Evolutionary conservation across 2,329 filamentous ascomycete species (phyloP), one percentile per base, ranked within the genome.

Genomic region (Epichloe hybrida): DNA sequence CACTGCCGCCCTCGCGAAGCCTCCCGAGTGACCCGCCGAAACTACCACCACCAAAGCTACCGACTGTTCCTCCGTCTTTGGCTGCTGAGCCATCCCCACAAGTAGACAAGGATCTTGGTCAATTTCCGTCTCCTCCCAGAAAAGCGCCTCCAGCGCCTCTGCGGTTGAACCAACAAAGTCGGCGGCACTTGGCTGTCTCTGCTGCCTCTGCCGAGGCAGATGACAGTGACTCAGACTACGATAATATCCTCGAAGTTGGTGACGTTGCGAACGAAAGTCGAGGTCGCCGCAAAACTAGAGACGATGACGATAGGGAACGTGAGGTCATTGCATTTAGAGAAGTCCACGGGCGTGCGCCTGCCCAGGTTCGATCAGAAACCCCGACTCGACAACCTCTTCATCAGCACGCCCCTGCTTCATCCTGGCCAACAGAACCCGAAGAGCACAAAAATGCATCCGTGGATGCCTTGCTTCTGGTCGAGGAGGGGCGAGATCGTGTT

Each of bases 141-240:
- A 96, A 95, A 65, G 80, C 84, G 5, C 89, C 90, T 3, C 91
- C 91, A 45, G 86, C 88, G 12, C 90, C 91, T 2, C 67, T 97
- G 50, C 83, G 90, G 61, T 73, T 97, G 23, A 59, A 59, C 21
- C 58, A 65, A 21, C 59, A 61, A 20, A 49, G 52, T 40, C 55
- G 59, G 34, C 56, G 50, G 2, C 55, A 59, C 12, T 40, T 61
- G 8, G 55, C 57, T 11, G 50, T 57, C 15, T 53, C 58, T 1
- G 52, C 57, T 11, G 50, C 57, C 15, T 53, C 58, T 1, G 52
- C 57, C 4, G 79, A 83, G n/a, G 81, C 83, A 12, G 75, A 78
- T 2, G 77, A 81, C 37, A 83, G 83, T 0, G 87, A 88, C 53
- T 90, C 87, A 0, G 89, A 95, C 56, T 93, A 90, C 58, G 88